Base-by-base conservation (phyloP, 1,284 basidiomycete genomes). In the Meira miltonrushii region DNA sequence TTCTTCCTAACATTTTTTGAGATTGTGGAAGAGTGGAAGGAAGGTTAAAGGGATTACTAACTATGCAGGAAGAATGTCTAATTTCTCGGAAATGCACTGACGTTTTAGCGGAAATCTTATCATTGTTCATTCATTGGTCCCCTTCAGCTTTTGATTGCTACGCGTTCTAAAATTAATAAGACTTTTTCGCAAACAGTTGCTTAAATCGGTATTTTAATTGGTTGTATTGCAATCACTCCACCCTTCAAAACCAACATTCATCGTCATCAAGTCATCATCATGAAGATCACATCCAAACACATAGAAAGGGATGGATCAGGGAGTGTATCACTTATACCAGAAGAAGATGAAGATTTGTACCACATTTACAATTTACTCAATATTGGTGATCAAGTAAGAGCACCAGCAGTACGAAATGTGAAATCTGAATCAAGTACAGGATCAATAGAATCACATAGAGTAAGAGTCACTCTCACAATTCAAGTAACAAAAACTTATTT, bases 311-410 rank as follows among this genome's bases (percentile, higher is more conserved):
- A 77, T 52, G 75, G 75, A 19, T 75, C 74, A 33, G 75, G 75
- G 10, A 62, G 62, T 41, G 72, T 77, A 41, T 67, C 70, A 17
- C 55, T 77, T 25, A 58, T 69, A 2, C 75, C 75, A 6, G 74
- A 77, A 52, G 71, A 72, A 58, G 75, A 77, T 71, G 95, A 98
- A 81, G 95, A 98, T 80, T 95, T 98, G 88, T 98, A 94, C 90
- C 94, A 98, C 82, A 83, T 96, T n/a, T 97, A 97, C 81, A 97
- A 98, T 81, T 83, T 98, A 59, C 94, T 98, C 59, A 63, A 72
- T 80, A 75, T 60, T 21, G 91, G 90, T 19, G 94, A 98, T 78
- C 82, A 85, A 64, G 87, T 98, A 28, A 84, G 91, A 57, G 92
- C 91, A n/a, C 84, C 89, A 57, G 91, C 92, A 5, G 85, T 96